Conservation (phyloP, 768 basidiomycete species). For the Austroboletus festivus region DNA sequence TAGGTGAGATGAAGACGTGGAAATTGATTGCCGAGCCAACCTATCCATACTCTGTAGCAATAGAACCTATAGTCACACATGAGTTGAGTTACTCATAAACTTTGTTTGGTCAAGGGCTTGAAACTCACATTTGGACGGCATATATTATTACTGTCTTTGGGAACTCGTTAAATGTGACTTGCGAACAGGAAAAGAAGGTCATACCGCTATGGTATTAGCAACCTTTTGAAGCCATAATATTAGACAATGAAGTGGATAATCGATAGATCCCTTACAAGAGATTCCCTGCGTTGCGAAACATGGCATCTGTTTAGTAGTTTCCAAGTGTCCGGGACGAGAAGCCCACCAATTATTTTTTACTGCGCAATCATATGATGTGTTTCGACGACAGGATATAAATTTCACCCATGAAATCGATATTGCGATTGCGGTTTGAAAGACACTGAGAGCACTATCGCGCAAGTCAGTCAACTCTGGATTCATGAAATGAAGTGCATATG, state of each 20-base stretch:
- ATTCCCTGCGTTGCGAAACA: not conserved
- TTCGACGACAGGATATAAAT: slow-evolving; percentile 6
- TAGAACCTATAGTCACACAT: slow-evolving; percentile 1
- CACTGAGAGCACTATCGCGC: not conserved
- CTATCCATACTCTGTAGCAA: slow-evolving; percentile 4
- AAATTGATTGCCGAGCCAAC: not conserved
- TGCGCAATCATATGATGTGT: not conserved
- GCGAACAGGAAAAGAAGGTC: no score
- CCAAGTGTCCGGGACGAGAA: not conserved
- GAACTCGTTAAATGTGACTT: not conserved
- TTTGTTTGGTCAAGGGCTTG: not conserved
- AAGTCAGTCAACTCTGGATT: not conserved
- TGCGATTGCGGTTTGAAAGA: not conserved
- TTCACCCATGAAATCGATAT: not conserved
- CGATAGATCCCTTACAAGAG: not conserved
- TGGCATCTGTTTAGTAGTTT: not conserved
- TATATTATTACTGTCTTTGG: not conserved
- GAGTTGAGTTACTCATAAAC: not conserved
- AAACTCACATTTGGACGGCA: slow-evolving; percentile 4
- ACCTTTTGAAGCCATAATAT: not conserved
- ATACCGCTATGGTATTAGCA: not conserved
- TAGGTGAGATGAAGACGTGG: not conserved
- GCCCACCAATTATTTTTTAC: not conserved
- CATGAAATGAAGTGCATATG: not conserved
- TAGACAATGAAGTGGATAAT: not conserved